Evolutionary conservation across 208 protist genomes (phyloP), one percentile per base, ranked within the genome.

Genomic region (Wallacemonas collosoma): DNA sequence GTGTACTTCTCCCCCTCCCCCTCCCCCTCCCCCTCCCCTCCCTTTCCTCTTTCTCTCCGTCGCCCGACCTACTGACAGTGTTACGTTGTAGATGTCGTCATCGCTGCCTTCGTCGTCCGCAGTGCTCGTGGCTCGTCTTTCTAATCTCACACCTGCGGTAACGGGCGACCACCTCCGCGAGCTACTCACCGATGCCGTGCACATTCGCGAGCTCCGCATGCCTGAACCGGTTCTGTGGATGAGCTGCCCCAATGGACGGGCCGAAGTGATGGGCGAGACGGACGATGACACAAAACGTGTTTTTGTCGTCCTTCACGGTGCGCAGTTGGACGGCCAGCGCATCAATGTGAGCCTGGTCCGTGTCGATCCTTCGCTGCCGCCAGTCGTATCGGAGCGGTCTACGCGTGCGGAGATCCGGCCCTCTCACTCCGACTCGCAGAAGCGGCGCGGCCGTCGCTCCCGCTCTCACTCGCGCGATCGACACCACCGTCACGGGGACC

Each of bases 111-210:
- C 60, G 36, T 50, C 60, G 0, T 26, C 26, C 41, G 60, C 60
- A 12, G 40, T 38, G 12, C 67, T 86, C 1, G 57, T 89, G n/a
- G 73, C 73, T 8, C 80, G 83, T 8, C 26, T 89, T 6, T 77
- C 74, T 14, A 83, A 86, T 56, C 69, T 89, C 6, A 73, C 80
- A 1, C 61, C 55, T 5, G 77, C 65, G 26, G 68, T 80, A 44
- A 89, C 83, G 17, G 80, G 80, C 41, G 68, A 56, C 38, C 83
- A 89, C 47, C 50, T 89, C 6, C 83, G 74, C 60, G 80, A 85
- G 73, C 44, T 89, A 17, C 58, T 89, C 6, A 53, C 72, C n/a
- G 62, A 63, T 26, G 68, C 73, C 45, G 83, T 75, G 12, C 61
- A 58, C 15, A 47, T 88, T 1, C 56, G 69, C 8, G 35, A 73